These are phyloP conservation scores for Xanthoceras sorbifolium DNA, from an alignment of 345 rosid species.

Conservation along the genomic window DNA sequence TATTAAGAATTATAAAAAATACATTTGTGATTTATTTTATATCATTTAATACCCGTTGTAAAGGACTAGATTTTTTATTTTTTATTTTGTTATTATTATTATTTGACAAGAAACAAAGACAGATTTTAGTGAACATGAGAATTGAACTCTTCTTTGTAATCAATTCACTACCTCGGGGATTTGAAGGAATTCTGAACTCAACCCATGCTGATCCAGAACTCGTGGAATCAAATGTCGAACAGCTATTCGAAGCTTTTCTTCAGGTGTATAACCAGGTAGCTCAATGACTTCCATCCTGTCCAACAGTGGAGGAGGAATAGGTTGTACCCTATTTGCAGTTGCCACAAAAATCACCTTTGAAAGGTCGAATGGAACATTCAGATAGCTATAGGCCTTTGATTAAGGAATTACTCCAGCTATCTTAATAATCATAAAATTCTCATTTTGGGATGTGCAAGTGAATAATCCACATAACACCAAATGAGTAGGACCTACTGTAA, in stretches of 20 bases:
- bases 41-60: background rate
- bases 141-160: background rate
- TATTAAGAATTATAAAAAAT: background rate
- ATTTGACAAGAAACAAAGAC: background rate
- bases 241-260: slow-evolving; percentile 93
- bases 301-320: slow-evolving; percentile 91
- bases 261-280: slow-evolving; percentile 95
- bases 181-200: slow-evolving; percentile 81
- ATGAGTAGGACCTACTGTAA: background rate
- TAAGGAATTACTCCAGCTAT: slow-evolving; percentile 46
- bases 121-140: background rate
- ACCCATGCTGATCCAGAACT: slow-evolving; percentile 94
- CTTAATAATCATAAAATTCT: slow-evolving; percentile 7
- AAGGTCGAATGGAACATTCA: slow-evolving; percentile 97
- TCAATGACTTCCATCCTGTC: slow-evolving; percentile 99
- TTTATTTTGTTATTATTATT: no score
- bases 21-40: background rate
- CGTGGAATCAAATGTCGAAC: slow-evolving; percentile 93
- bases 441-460: background rate
- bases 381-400: slow-evolving; percentile 62
- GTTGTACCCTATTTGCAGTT: slow-evolving; percentile 92
- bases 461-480: slow-evolving; percentile 11
- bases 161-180: slow-evolving; percentile 79
- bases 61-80: background rate
- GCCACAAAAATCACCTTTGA: slow-evolving; percentile 95